These are phyloP conservation scores for Cordyceps militaris DNA, from an alignment of 2,329 filamentous ascomycete genomes.

Conservation along the genomic window DNA sequence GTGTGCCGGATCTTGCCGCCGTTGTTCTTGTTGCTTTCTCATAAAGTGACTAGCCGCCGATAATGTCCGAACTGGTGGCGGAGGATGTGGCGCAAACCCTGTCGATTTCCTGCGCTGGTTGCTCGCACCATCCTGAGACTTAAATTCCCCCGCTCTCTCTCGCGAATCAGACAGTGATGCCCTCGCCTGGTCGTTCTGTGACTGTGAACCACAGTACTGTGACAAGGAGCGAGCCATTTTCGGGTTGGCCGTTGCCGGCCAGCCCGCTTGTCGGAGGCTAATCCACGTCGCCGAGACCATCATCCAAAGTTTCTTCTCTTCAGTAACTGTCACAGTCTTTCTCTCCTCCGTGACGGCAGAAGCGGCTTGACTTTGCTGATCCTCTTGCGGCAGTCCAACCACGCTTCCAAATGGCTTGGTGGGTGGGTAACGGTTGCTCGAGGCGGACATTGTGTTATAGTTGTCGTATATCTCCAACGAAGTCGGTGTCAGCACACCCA, in stretches of 20 bases:
- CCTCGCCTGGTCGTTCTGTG: constrained; percentile 10
- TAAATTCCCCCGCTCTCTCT: constrained; percentile 5
- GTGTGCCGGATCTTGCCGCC: neutral
- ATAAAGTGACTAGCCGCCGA: constrained; percentile 23
- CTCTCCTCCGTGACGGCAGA: constrained; percentile 21
- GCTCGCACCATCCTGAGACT: neutral
- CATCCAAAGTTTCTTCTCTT: constrained; percentile 31
- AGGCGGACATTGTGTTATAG: constrained; percentile 52
- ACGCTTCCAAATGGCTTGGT: constrained; percentile 29
- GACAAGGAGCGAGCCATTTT: constrained; percentile 21
- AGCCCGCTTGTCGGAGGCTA: constrained; percentile 29
- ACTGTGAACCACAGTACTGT: constrained; percentile 20
- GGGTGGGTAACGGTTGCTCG: constrained; percentile 41
- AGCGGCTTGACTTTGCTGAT: constrained; percentile 4
- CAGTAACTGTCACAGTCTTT: constrained; percentile 23
- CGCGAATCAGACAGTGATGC: constrained; percentile 10
- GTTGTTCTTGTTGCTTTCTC: constrained; percentile 17
- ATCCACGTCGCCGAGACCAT: constrained; percentile 33
- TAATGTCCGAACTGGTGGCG: constrained; percentile 17
- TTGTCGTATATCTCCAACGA: constrained; percentile 63
- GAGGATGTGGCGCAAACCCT: neutral
- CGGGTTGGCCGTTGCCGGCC: constrained; percentile 26
- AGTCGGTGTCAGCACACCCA: constrained; percentile 58
- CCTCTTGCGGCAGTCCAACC: constrained; percentile 7
- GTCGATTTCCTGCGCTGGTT: constrained; percentile 4